phyloP scores from a whole-genome alignment of 2,329 filamentous ascomycete genomes.

The Curvularia sp. region DNA sequence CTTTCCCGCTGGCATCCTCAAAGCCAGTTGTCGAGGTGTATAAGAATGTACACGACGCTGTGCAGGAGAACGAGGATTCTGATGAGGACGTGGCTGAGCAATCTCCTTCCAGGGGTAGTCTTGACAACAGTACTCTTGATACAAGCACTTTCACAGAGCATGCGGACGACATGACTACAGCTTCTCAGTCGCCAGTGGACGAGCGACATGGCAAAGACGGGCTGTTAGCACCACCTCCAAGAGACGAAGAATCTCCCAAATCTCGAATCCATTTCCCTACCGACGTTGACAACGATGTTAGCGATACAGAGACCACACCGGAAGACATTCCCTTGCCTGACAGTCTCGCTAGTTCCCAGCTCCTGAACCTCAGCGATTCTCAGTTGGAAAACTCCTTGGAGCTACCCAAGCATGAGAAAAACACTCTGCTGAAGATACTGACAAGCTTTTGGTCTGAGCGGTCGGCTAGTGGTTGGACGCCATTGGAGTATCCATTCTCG shows the following conservation, averaged over 20 bases:
- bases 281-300: conserved; percentile 60
- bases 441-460: conserved; percentile 99
- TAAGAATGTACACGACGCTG: conserved; percentile 89
- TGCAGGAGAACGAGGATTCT: conserved; percentile 75
- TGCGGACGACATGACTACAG: conserved; percentile 39
- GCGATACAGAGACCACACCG: conserved; percentile 74
- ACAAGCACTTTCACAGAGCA: conserved; percentile 46
- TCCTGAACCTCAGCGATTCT: conserved; percentile 60
- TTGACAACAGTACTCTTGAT: conserved; percentile 48
- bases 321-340: conserved; percentile 72
- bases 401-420: conserved; percentile 90
- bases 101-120: conserved; percentile 43
- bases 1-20: conserved; percentile 89
- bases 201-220: conserved; percentile 32
- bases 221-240: conserved; percentile 21
- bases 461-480: conserved; percentile 91
- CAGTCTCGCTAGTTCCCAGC: conserved; percentile 63
- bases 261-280: conserved; percentile 54
- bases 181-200: conserved; percentile 46
- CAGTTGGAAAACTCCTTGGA: conserved; percentile 70
- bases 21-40: conserved; percentile 97
- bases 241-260: conserved; percentile 36
- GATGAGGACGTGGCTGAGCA: conserved; percentile 64
- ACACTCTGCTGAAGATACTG: conserved; percentile 90
- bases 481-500: conserved; percentile 85